phyloP scores from a whole-genome alignment of 495 filamentous ascomycete genomes.

The Penicillium crystallinum region DNA sequence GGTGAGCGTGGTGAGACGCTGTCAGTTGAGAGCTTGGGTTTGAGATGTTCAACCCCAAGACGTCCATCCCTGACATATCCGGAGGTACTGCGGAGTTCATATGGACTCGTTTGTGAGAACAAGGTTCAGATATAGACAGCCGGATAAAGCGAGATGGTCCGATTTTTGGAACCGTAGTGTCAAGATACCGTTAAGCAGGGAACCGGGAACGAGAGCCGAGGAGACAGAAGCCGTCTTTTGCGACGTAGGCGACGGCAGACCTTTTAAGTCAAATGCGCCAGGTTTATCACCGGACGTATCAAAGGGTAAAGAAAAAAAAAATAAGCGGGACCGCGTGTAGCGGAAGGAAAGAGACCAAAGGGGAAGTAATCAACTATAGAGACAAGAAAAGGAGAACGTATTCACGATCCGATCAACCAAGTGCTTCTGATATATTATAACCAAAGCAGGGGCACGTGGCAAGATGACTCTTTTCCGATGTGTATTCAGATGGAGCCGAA shows the following conservation, averaged over 20 bases:
- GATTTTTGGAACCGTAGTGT: slow-evolving; percentile 35
- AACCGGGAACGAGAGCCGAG: slow-evolving; percentile 47
- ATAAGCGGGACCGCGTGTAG: slow-evolving; percentile 3
- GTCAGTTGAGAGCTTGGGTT: slow-evolving; percentile 36
- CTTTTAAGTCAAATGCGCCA: slow-evolving; percentile 38
- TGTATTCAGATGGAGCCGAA: slow-evolving; percentile 18
- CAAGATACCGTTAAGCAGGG: slow-evolving; percentile 42
- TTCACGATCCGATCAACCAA: slow-evolving; percentile 25
- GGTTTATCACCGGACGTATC: slow-evolving; percentile 16
- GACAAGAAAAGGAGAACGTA: slow-evolving; percentile 7
- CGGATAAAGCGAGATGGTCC: slow-evolving; percentile 22
- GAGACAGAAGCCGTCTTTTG: slow-evolving; percentile 43
- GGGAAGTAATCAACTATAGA: background rate
- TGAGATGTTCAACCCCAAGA: slow-evolving; percentile 43
- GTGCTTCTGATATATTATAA: slow-evolving; percentile 20
- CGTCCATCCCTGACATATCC: slow-evolving; percentile 49
- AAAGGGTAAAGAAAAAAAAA: background rate
- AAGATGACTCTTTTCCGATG: slow-evolving; percentile 15
- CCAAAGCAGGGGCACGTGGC: slow-evolving; percentile 10
- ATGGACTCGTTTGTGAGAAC: slow-evolving; percentile 2
- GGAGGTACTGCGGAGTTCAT: slow-evolving; percentile 24
- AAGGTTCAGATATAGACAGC: slow-evolving; percentile 4
- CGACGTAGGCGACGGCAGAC: slow-evolving; percentile 44
- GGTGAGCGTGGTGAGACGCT: slow-evolving; percentile 41
- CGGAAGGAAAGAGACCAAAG: slow-evolving; percentile 1